Base-by-base conservation (phyloP, 805 yeast genomes). In the Schwanniomyces vanrijiae region DNA sequence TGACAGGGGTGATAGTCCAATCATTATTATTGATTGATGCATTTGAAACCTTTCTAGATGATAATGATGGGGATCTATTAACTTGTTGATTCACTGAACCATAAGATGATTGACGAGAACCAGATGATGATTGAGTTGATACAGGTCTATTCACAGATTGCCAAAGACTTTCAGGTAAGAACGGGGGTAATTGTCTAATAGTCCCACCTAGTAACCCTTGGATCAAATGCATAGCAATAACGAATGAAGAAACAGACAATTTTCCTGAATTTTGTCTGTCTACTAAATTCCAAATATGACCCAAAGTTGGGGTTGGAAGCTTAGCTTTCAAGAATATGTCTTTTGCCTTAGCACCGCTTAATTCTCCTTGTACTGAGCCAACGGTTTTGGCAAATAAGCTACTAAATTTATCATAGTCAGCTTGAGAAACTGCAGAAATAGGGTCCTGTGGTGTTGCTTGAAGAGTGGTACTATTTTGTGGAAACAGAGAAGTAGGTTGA, bases 161-260 rank as follows among this genome's bases (percentile, higher is more conserved):
- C 75, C 77, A 72, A 46, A 72, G 56, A 41, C 59, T 48, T 37
- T 76, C 75, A 14, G 73, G 75, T 52, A 66, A 64, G 43, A 66
- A 63, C 1, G 75, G 72, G 11, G 78, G 78, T 57, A 90, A 70
- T 42, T 82, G 80, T 42, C 76, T 77, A 55, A 90, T 67, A 3
- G 81, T 56, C 34, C 90, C 88, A 57, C 82, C 80, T 58, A 90
- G 73, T 26, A 86, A 71, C 55, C 90, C 84, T 65, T 92, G 97
- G 53, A 94, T 89, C 61, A 94, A 76, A 66, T 88, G 96, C 99
- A 94, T 92, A 6, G 98, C 97, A 58, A 92, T 80, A 39, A 89
- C 81, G 58, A 94, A 94, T 62, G 89, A 91, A 13, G 83, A 77
- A 60, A 83, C 80, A 47, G 80, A 76, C 56, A 94, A 79, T 46